phyloP scores from a whole-genome alignment of 1,284 basidiomycete species.

The Cryptococcus floricola region DNA sequence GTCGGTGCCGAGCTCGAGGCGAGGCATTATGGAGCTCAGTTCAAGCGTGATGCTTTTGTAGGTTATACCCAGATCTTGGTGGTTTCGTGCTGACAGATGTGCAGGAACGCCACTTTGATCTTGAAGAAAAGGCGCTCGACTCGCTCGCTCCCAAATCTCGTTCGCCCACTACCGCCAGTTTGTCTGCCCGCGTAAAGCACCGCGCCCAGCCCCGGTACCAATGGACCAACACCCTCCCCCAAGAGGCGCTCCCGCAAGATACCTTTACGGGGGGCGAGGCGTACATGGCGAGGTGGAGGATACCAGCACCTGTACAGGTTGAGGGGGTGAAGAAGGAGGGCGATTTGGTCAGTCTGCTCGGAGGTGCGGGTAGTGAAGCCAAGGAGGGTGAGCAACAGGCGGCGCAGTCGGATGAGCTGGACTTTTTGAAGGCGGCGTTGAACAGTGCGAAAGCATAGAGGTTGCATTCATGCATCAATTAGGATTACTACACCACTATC shows the following conservation, averaged over 20 bases:
- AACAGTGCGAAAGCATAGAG: slow-evolving; percentile 9
- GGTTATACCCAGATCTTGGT: slow-evolving; percentile 12
- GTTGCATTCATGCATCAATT: slow-evolving; percentile 3
- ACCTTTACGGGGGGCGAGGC: slow-evolving; percentile 20
- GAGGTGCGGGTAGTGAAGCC: slow-evolving; percentile 6
- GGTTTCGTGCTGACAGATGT: neutral
- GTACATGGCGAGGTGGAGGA: slow-evolving; percentile 40
- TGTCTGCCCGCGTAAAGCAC: slow-evolving; percentile 16
- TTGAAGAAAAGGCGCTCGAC: slow-evolving; percentile 26
- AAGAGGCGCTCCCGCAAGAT: slow-evolving; percentile 8
- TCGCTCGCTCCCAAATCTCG: slow-evolving; percentile 11
- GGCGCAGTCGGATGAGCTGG: slow-evolving; percentile 24
- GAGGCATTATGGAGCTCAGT: slow-evolving; percentile 62
- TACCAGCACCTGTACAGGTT: slow-evolving; percentile 22
- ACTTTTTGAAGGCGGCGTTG: slow-evolving; percentile 20
- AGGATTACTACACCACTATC: neutral
- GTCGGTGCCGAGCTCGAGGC: slow-evolving; percentile 77
- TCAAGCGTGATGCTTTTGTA: slow-evolving; percentile 42
- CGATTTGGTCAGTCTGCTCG: slow-evolving; percentile 8
- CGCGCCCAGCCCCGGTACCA: slow-evolving; percentile 30
- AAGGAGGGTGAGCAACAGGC: slow-evolving; percentile 12
- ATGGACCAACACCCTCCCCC: slow-evolving; percentile 31
- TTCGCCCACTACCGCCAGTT: slow-evolving; percentile 6
- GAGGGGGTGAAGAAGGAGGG: slow-evolving; percentile 1
- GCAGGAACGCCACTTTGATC: slow-evolving; percentile 33